A percentile compares a stretch with the other conserved stretches of the same genome.
Evolutionary conservation across 495 filamentous ascomycete species (phyloP).

Genomic region (Neurospora sp.): DNA sequence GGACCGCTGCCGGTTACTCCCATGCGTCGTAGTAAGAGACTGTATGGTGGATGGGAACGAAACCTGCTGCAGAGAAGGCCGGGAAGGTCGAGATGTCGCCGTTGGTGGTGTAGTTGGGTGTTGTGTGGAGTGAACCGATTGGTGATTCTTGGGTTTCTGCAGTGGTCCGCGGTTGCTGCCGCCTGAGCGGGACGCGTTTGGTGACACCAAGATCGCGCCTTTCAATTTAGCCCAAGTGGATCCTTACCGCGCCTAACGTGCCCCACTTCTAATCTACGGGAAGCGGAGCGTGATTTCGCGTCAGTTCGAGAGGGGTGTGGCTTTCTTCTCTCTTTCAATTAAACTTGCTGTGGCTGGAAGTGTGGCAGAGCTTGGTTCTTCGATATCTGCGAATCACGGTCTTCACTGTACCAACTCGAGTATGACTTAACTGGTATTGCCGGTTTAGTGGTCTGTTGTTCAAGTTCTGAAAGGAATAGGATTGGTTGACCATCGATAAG

Average conservation of each 20-base stretch:
- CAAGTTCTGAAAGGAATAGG: background rate
- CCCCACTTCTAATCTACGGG: background rate
- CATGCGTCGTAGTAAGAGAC: background rate
- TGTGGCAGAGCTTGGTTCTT: background rate
- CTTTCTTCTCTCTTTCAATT: background rate
- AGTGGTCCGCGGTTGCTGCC: background rate
- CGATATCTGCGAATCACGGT: no score
- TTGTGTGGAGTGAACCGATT: background rate
- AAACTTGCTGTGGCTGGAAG: background rate
- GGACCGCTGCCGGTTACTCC: background rate
- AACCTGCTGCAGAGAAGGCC: background rate
- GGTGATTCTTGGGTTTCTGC: background rate
- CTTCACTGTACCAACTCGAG: no score
- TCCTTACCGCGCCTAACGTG: background rate
- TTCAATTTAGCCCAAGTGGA: constrained; percentile 1
- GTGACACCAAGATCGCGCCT: constrained; percentile 6
- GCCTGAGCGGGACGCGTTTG: background rate
- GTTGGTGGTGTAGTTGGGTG: background rate
- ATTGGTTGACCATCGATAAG: background rate
- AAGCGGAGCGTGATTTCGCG: background rate
- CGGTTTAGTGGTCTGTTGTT: background rate
- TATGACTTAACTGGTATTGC: no score
- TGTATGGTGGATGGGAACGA: background rate
- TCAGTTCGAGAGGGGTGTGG: background rate
- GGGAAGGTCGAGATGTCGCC: background rate